Conservation (phyloP, 768 basidiomycete genomes). For the Suillus subluteus region DNA sequence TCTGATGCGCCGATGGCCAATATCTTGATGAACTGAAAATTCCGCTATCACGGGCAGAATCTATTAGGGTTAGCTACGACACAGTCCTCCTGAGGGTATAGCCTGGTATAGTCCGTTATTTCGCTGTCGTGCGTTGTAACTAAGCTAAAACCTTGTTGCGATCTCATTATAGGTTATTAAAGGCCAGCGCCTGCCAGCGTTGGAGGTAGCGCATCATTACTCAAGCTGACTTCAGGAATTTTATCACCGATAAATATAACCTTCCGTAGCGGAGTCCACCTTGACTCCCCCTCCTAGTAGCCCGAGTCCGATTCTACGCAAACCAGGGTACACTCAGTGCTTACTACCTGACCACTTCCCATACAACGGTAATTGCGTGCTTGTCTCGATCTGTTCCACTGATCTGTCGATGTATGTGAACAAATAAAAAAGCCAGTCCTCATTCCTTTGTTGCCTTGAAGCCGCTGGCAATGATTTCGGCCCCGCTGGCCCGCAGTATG, state of each 20-base stretch:
- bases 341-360: not conserved
- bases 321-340: not conserved
- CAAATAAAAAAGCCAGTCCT: not conserved
- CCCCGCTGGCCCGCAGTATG: conserved; percentile 46
- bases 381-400: conserved; percentile 4
- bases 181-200: conserved; percentile 3
- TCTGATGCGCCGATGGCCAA: conserved; percentile 3
- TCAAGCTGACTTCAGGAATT: not conserved
- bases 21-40: not conserved
- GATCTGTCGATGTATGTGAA: not conserved
- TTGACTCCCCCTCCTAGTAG: not conserved
- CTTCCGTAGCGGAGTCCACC: not conserved
- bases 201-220: not conserved
- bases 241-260: conserved; percentile 7
- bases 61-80: not conserved
- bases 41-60: not conserved
- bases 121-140: not conserved
- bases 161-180: not conserved
- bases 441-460: conserved; percentile 1
- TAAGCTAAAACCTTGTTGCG: not conserved
- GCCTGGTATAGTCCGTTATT: not conserved
- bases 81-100: conserved; percentile 4
- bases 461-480: conserved; percentile 50
- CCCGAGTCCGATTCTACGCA: conserved; percentile 8
- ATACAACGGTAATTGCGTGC: conserved; percentile 1